Evolutionary conservation across 2,329 filamentous ascomycete species (phyloP).

Genomic region (Rhexocercosporidium sp.): DNA sequence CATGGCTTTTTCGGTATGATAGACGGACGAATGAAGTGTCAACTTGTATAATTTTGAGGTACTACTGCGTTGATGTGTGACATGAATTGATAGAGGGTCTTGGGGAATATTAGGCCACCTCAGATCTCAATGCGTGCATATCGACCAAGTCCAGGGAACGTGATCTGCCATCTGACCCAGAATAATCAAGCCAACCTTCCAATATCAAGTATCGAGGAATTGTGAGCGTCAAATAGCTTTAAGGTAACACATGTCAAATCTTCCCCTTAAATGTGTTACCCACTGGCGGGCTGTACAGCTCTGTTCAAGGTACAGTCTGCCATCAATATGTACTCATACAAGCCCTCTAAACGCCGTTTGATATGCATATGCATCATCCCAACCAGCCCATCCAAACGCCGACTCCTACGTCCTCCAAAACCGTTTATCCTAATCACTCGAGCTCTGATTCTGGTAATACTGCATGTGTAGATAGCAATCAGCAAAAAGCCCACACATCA

Average conservation of each 20-base stretch:
- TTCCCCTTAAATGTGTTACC: background rate
- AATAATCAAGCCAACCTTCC: background rate
- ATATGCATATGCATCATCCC: slow-evolving; percentile 13
- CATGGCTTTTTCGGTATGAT: background rate
- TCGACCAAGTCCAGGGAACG: too few species aligned
- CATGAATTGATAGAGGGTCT: background rate
- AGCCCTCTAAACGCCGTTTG: slow-evolving; percentile 5
- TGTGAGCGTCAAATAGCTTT: background rate
- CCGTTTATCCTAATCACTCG: slow-evolving; percentile 22
- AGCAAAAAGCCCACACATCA: slow-evolving; percentile 35
- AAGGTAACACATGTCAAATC: too few species aligned
- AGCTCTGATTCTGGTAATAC: slow-evolving; percentile 38
- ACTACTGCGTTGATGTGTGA: background rate
- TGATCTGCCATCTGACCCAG: background rate
- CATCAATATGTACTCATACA: slow-evolving; percentile 4
- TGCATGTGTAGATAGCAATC: slow-evolving; percentile 31
- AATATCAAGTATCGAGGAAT: background rate
- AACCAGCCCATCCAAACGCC: slow-evolving; percentile 6
- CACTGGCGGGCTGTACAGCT: background rate
- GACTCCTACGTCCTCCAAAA: background rate
- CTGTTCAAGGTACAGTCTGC: background rate
- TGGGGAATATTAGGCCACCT: too few species aligned
- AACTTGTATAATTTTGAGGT: background rate
- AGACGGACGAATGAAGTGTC: background rate
- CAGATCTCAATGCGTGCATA: too few species aligned